Percentiles rank a stretch among this genome's conserved stretches.
These are phyloP conservation scores for Rhizopus microsporus DNA, from an alignment of 371 early-diverging fungal genomes.

Conservation along the genomic window DNA sequence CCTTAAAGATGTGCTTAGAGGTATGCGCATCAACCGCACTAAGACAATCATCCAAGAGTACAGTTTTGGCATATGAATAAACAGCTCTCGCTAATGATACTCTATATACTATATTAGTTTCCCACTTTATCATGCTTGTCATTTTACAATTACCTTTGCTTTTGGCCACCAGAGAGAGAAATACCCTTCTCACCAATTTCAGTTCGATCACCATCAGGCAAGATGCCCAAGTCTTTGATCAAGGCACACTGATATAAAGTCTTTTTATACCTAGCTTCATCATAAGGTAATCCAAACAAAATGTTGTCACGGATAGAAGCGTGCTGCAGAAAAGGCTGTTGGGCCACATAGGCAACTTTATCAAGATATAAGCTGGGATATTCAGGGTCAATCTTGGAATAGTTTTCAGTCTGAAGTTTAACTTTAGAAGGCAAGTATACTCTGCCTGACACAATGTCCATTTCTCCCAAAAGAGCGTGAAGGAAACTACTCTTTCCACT, in stretches of 20 bases:
- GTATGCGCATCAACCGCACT: conserved; percentile 88
- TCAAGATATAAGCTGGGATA: conserved; percentile 50
- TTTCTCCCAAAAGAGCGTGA: conserved; percentile 70
- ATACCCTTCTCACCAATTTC: conserved; percentile 92
- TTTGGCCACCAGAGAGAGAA: conserved; percentile 88
- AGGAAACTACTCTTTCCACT: conserved; percentile 70
- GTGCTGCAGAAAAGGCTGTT: conserved; percentile 79
- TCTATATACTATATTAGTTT: conserved; percentile 28
- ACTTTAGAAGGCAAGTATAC: conserved; percentile 30
- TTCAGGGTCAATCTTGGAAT: conserved; percentile 33
- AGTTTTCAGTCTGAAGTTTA: conserved; percentile 7
- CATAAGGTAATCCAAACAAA: conserved; percentile 75
- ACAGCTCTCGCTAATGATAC: conserved; percentile 81
- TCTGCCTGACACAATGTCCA: conserved; percentile 59
- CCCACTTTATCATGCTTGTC: not conserved
- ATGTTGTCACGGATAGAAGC: conserved; percentile 85
- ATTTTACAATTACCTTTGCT: conserved; percentile 53
- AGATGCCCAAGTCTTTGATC: conserved; percentile 75
- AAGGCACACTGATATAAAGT: conserved; percentile 76
- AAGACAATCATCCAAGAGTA: conserved; percentile 81
- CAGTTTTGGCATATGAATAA: conserved; percentile 69
- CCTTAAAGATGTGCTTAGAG: conserved; percentile 72
- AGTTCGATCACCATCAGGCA: conserved; percentile 83
- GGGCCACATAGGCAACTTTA: conserved; percentile 77
- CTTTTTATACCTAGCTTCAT: conserved; percentile 64